Conservation (phyloP, 495 filamentous ascomycete species). For the Aspergillus nanangensis region DNA sequence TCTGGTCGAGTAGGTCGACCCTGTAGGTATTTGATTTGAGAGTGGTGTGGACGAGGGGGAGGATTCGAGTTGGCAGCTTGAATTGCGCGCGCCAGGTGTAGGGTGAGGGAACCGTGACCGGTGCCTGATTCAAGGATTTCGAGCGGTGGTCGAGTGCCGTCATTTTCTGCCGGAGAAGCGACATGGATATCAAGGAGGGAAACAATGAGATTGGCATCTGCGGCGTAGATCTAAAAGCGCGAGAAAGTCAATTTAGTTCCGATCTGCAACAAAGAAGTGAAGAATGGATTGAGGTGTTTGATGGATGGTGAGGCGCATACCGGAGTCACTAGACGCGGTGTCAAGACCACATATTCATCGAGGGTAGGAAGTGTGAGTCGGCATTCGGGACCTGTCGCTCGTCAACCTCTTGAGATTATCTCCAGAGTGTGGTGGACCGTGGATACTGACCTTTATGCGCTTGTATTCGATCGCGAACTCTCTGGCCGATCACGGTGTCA, state of each 20-base stretch:
- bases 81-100: constrained; percentile 69
- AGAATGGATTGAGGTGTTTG: too few species aligned
- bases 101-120: constrained; percentile 70
- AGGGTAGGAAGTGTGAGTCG: constrained; percentile 60
- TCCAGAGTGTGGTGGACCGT: too few species aligned
- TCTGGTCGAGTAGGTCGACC: constrained; percentile 21
- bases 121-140: constrained; percentile 82
- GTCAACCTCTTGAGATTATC: too few species aligned
- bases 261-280: too few species aligned
- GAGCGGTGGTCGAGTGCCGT: constrained; percentile 27
- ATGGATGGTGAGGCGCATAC: constrained; percentile 36
- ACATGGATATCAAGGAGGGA: constrained; percentile 70
- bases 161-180: constrained; percentile 27
- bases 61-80: constrained; percentile 62
- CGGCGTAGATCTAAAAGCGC: constrained; percentile 64
- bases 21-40: constrained; percentile 34
- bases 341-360: constrained; percentile 64
- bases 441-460: constrained; percentile 39
- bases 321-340: constrained; percentile 65
- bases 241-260: constrained; percentile 10
- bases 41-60: constrained; percentile 27
- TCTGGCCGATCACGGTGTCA: constrained; percentile 59
- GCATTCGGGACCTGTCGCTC: constrained; percentile 43
- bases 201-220: constrained; percentile 67
- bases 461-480: constrained; percentile 49